Evolutionary conservation across 2,329 filamentous ascomycete species (phyloP).

Genomic region (Pestalotiopsis sp.): DNA sequence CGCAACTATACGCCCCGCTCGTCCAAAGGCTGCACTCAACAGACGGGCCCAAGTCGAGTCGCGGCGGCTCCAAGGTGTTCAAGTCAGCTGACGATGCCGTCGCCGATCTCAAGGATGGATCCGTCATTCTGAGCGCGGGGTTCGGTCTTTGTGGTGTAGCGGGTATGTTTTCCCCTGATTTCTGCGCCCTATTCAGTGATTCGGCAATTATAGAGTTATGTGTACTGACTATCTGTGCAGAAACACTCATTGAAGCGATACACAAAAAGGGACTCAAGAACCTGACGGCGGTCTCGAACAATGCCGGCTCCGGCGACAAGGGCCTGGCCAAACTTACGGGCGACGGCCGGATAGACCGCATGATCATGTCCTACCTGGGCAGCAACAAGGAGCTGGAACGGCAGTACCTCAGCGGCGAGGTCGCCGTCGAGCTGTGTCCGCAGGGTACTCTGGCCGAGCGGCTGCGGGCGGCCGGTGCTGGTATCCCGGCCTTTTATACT

Average conservation of each 20-base stretch:
- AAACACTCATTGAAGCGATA: conserved; percentile 74
- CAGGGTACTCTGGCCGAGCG: conserved; percentile 77
- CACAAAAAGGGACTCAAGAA: conserved; percentile 60
- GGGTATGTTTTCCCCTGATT: conserved; percentile 43
- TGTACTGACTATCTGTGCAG: conserved; percentile 34
- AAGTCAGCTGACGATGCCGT: conserved; percentile 68
- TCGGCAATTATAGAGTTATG: background rate
- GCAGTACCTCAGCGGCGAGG: conserved; percentile 74
- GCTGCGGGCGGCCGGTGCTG: conserved; percentile 72
- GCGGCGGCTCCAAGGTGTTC: conserved; percentile 50
- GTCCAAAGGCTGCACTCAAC: conserved; percentile 25
- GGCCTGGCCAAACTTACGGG: conserved; percentile 71
- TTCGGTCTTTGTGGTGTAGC: conserved; percentile 83
- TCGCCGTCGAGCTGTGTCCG: conserved; percentile 76
- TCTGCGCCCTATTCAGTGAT: background rate
- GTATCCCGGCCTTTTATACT: conserved; percentile 81
- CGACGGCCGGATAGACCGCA: conserved; percentile 70
- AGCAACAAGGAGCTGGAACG: conserved; percentile 77
- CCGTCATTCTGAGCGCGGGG: conserved; percentile 73
- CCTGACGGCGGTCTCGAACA: conserved; percentile 80
- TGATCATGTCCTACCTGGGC: conserved; percentile 77
- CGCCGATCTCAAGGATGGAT: conserved; percentile 70
- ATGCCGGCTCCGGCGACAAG: conserved; percentile 71
- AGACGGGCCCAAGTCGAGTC: conserved; percentile 21
- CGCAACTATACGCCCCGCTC: conserved; percentile 22